Evolutionary conservation across 148 eudicot genomes (phyloP).

Genomic region (Pharnaceum exiguum): DNA sequence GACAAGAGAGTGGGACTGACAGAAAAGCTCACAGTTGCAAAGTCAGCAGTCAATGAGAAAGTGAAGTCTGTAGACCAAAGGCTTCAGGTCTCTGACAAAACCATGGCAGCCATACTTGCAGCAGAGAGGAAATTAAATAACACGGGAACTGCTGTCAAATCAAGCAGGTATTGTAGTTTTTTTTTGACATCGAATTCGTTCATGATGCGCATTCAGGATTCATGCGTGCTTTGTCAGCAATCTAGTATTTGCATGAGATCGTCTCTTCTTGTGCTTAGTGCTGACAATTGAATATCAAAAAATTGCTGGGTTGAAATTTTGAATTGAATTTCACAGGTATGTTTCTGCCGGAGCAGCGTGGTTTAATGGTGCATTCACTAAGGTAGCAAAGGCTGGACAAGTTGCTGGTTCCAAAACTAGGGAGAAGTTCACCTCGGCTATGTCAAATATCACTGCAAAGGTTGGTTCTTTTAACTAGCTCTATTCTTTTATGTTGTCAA

Average conservation of each 20-base stretch:
- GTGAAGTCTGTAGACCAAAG: constrained; percentile 92
- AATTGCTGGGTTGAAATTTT: neutral
- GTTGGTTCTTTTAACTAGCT: constrained; percentile 23
- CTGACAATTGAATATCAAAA: neutral
- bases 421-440: constrained; percentile 62
- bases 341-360: constrained; percentile 89
- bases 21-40: constrained; percentile 80
- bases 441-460: constrained; percentile 80
- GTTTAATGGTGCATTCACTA: constrained; percentile 85
- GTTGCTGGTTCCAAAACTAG: constrained; percentile 85
- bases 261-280: no score
- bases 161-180: constrained; percentile 61
- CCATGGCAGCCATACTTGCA: constrained; percentile 88
- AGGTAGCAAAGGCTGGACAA: constrained; percentile 85
- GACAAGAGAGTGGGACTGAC: constrained; percentile 83
- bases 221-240: no score
- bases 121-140: constrained; percentile 89
- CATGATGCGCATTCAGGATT: no score
- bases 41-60: constrained; percentile 87
- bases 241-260: no score
- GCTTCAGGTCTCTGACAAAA: constrained; percentile 93
- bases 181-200: no score
- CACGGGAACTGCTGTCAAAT: constrained; percentile 92
- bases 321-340: constrained; percentile 44
- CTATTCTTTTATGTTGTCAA: neutral